A percentile compares a stretch with the other conserved stretches of the same genome.
Evolutionary conservation across 164 flowering plant species (phyloP).

Genomic region (Vitis riparia): DNA sequence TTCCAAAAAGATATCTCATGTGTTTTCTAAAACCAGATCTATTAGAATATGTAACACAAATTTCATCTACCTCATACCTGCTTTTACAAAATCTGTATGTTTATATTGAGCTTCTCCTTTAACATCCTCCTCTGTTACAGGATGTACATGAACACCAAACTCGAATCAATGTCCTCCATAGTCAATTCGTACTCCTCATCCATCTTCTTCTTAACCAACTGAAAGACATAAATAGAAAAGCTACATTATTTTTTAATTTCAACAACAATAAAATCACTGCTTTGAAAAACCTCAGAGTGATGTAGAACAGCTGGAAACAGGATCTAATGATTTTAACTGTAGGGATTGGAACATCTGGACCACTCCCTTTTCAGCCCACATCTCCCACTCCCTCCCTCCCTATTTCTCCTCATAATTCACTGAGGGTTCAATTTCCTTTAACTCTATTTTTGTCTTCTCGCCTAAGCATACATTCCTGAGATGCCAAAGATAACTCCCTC

Average conservation of each 20-base stretch:
- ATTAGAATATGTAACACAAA: background rate
- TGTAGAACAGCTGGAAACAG: no score
- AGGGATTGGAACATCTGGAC: no score
- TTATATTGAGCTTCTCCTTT: conserved; percentile 98
- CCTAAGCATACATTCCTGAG: no score
- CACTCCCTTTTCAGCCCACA: no score
- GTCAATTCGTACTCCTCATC: conserved; percentile 84
- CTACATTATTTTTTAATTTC: background rate
- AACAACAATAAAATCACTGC: background rate
- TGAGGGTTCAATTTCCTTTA: no score
- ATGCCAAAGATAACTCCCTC: no score
- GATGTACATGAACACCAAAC: conserved; percentile 92
- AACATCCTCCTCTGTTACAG: conserved; percentile 87
- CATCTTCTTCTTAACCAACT: conserved; percentile 96
- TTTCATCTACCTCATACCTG: conserved; percentile 51
- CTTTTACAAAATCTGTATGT: conserved; percentile 90
- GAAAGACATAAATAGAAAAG: conserved; percentile 14
- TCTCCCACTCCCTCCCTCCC: no score
- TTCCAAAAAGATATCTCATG: no score
- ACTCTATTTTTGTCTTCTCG: no score
- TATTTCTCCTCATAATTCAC: no score
- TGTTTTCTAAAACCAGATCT: background rate
- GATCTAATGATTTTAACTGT: no score
- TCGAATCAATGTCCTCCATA: conserved; percentile 82
- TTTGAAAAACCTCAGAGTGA: background rate